Base-by-base conservation (phyloP, 176 grass and related monocot species). In the Zea mays region DNA sequence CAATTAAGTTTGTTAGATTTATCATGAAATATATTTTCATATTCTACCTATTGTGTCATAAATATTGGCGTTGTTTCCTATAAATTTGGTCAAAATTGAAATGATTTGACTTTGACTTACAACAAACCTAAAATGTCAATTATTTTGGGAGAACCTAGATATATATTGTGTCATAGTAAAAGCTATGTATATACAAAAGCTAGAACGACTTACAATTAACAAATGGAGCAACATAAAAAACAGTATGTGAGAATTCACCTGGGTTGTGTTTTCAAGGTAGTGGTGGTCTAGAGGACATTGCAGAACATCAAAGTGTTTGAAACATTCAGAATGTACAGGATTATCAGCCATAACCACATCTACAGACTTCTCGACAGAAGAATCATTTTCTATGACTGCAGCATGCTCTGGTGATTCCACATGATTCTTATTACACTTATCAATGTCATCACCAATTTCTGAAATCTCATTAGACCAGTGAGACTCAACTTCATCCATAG, bases 261-360 rank as follows among this genome's bases (percentile, higher is more conserved):
- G 85, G 36, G 63, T 78, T 56, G 66, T 90, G 67, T 84, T 88
- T 79, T 76, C 83, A 71, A 92, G 74, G 75, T 85, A 99, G 88
- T 92, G 92, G 84, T 99, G 92, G 42, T 99, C 96, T 10, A 44
- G 65, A 43, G 92, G 87, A 79, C 89, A 92, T 73, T 90, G 85
- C 67, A 82, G 52, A 83, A 95, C 76, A 87, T 99, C 96, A 76
- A 99, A 99, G 74, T 95, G 96, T 67, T 93, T 99, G 74, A 93
- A 95, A 48, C 58, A 75, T 79, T 86, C 75, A 42, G 69, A 52
- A 84, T 88, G 82, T 69, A 50, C 79, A 84, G 19, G 65, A 72
- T n/a, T 61, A 5, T 86, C 85, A 73, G 46, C 40, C 59, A 77
- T 72, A 67, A 56, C 73, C 6, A 82, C 86, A 73, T 86, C 86